phyloP scores from a whole-genome alignment of 192 early-diverging fungal species.

The Linnemannia zychae region DNA sequence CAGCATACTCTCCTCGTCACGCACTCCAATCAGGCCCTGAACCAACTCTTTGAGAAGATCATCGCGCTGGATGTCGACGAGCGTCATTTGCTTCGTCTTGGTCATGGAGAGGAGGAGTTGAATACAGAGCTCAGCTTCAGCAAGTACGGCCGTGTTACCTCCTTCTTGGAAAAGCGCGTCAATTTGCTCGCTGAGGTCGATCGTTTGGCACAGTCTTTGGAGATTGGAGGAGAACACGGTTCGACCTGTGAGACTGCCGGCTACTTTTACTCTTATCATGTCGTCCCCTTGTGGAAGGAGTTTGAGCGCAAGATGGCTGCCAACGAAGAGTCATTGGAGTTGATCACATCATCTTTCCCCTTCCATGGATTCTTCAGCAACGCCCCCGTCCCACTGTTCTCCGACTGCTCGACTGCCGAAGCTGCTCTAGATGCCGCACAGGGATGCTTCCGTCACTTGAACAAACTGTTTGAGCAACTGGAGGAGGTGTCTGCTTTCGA shows the following conservation, averaged over 20 bases:
- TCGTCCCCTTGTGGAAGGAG: slow-evolving; percentile 78
- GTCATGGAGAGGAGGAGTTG: slow-evolving; percentile 94
- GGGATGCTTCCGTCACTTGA: slow-evolving; percentile 88
- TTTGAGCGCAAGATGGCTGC: slow-evolving; percentile 21
- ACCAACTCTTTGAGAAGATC: slow-evolving; percentile 98
- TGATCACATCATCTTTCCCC: slow-evolving; percentile 77
- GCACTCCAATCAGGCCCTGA: slow-evolving; percentile 98
- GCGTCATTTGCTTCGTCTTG: slow-evolving; percentile 93
- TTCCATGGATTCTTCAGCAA: slow-evolving; percentile 84
- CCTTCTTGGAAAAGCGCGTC: slow-evolving; percentile 88
- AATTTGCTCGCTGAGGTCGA: slow-evolving; percentile 83
- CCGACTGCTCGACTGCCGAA: slow-evolving; percentile 59
- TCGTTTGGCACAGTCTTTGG: slow-evolving; percentile 79
- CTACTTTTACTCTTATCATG: slow-evolving; percentile 88
- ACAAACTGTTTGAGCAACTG: slow-evolving; percentile 86
- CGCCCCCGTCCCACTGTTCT: slow-evolving; percentile 80
- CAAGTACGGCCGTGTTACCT: slow-evolving; percentile 94
- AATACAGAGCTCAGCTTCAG: slow-evolving; percentile 86
- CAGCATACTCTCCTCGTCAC: slow-evolving; percentile 95
- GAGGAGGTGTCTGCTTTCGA: slow-evolving; percentile 96
- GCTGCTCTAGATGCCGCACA: slow-evolving; percentile 72
- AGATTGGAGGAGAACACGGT: slow-evolving; percentile 88
- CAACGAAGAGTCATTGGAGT: slow-evolving; percentile 45
- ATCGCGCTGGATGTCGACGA: slow-evolving; percentile 91
- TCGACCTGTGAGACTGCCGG: slow-evolving; percentile 94